A percentile compares a stretch with the other conserved stretches of the same genome.
Conservation (phyloP, 2,329 filamentous ascomycete genomes). For the Penicillium sp. region DNA sequence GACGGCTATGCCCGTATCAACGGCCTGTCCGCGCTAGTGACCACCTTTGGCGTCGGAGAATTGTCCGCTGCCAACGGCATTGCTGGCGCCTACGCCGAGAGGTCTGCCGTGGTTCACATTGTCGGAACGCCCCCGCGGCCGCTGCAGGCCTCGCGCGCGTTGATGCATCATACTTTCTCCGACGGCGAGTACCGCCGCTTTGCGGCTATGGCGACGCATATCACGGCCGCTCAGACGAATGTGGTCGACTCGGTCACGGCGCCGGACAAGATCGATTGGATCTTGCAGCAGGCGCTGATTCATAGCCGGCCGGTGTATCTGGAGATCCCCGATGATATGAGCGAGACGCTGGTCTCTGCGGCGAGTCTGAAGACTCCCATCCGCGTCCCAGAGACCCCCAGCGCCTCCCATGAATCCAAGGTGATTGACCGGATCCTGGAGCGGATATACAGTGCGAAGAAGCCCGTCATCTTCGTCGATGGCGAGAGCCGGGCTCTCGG, state of each 20-base stretch:
- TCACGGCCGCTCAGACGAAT: conserved; percentile 55
- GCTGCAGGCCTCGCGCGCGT: conserved; percentile 46
- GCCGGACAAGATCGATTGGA: conserved; percentile 55
- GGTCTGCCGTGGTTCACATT: conserved; percentile 66
- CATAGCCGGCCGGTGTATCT: conserved; percentile 60
- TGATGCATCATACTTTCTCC: conserved; percentile 70
- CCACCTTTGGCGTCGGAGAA: conserved; percentile 61
- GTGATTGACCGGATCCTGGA: conserved; percentile 41
- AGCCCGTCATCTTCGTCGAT: conserved; percentile 56
- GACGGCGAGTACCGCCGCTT: conserved; percentile 58
- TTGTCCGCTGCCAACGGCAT: conserved; percentile 72
- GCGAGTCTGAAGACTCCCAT: conserved; percentile 24
- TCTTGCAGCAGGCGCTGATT: conserved; percentile 53
- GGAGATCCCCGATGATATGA: conserved; percentile 58
- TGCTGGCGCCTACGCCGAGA: conserved; percentile 73
- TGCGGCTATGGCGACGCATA: conserved; percentile 51
- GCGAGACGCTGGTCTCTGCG: conserved; percentile 33
- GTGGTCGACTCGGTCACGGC: conserved; percentile 50
- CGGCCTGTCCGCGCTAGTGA: conserved; percentile 33
- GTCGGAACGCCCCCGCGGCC: conserved; percentile 55
- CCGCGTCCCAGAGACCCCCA: conserved; percentile 15
- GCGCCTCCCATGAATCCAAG: conserved; percentile 15
- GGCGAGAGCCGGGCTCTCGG: conserved; percentile 50
- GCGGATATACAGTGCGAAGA: conserved; percentile 49
- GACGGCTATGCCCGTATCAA: conserved; percentile 38